Evolutionary conservation across 108 stramenopile species (phyloP).

Genomic region (Fragilaria crotonensis): DNA sequence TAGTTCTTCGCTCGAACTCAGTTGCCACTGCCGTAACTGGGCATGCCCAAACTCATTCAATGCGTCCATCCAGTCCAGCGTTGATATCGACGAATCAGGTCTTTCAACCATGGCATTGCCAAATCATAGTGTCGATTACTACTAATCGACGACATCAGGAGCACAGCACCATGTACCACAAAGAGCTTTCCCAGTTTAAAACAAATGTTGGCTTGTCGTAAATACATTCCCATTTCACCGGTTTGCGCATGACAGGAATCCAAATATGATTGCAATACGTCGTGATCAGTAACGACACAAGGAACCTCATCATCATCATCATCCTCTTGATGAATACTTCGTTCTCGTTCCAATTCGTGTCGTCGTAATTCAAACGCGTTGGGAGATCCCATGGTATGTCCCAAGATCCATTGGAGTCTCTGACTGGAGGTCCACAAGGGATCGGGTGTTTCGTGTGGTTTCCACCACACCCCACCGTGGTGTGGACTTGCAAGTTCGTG

Average conservation of each 20-base stretch:
- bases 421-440: slow-evolving; percentile 20
- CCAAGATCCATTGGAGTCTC: slow-evolving; percentile 68
- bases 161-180: slow-evolving; percentile 76
- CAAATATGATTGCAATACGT: slow-evolving; percentile 68
- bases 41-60: slow-evolving; percentile 51
- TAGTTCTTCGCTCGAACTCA: slow-evolving; percentile 3
- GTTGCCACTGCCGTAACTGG: slow-evolving; percentile 47
- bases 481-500: slow-evolving; percentile 44
- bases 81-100: too few species aligned
- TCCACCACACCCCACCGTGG: slow-evolving; percentile 54
- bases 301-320: too few species aligned
- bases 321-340: not conserved
- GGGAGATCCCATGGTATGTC: slow-evolving; percentile 73
- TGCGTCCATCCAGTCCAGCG: slow-evolving; percentile 51
- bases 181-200: slow-evolving; percentile 44
- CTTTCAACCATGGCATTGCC: slow-evolving; percentile 73
- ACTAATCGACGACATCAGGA: slow-evolving; percentile 31
- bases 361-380: slow-evolving; percentile 72
- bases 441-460: not conserved
- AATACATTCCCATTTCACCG: slow-evolving; percentile 68
- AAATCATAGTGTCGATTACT: slow-evolving; percentile 20
- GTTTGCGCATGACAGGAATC: slow-evolving; percentile 47
- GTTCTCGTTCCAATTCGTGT: slow-evolving; percentile 46
- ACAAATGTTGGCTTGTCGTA: slow-evolving; percentile 45
- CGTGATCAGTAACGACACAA: slow-evolving; percentile 40